phyloP scores from a whole-genome alignment of 73 alveolate genomes.

The Strombidium stylifer region DNA sequence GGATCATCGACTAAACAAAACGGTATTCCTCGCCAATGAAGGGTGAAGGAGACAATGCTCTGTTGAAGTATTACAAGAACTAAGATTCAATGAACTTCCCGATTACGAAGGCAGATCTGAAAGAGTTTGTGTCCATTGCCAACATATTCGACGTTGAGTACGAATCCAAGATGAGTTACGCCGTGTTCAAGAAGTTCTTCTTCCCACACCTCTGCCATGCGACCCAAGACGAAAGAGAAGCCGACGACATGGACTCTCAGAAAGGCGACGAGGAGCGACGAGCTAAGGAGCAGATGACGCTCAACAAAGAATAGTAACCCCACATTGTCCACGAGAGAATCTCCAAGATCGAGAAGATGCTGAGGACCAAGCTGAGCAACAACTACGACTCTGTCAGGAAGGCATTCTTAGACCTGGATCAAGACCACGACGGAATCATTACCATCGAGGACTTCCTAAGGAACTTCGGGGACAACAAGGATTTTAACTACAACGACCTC shows the following conservation, averaged over 20 bases:
- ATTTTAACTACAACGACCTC: conserved; percentile 32
- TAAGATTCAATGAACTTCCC: too few species aligned
- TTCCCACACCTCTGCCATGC: conserved; percentile 36
- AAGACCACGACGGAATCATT: conserved; percentile 50
- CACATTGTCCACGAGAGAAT: too few species aligned
- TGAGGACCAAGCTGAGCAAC: too few species aligned
- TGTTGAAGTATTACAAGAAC: background rate
- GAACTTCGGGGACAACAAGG: conserved; percentile 41
- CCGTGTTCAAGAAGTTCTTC: conserved; percentile 35
- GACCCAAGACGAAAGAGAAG: too few species aligned
- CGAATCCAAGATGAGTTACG: conserved; percentile 11
- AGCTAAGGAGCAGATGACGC: too few species aligned
- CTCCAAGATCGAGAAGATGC: too few species aligned
- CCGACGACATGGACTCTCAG: too few species aligned
- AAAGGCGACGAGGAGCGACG: too few species aligned
- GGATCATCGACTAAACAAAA: background rate
- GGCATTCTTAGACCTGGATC: conserved; percentile 49
- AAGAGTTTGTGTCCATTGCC: background rate
- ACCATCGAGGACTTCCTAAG: conserved; percentile 49
- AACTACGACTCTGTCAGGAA: too few species aligned
- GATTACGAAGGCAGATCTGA: conserved; percentile 1
- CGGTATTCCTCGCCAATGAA: background rate
- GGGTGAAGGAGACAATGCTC: conserved; percentile 7
- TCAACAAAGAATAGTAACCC: too few species aligned
- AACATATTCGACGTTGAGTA: background rate